Base-by-base conservation (phyloP, 352 stramenopile species). In the Peronospora destructor region DNA sequence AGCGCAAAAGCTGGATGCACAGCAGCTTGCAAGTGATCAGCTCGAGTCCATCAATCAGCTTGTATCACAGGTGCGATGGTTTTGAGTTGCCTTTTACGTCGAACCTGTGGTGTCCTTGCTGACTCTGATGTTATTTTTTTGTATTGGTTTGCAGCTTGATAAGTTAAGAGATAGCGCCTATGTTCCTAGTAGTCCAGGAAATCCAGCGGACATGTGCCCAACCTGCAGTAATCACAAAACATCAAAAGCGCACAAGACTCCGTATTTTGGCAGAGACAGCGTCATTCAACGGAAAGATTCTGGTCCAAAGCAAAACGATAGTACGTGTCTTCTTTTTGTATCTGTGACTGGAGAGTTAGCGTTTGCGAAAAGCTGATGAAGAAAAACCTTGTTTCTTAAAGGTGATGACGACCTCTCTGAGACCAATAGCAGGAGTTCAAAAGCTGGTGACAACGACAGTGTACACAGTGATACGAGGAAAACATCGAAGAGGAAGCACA, bases 11-110 rank as follows among this genome's bases (percentile, higher is more conserved):
- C 35, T 78, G 40, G 80, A 88, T 42, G 80, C 80, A 7, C 80
- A 91, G 37, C 60, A 86, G 30, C 66, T 87, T 56, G 80, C 79
- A 17, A 83, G 66, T 26, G 80, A 89, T 30, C 80, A 91, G 38
- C 61, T 89, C 13, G 80, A 88, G 55, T 87, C 76, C 6, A 91
- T 91, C 45, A 88, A 91, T 49, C 73, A 87, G 40, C 74, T 91
- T 28, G 80, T 91, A 23, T 68, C 65, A 23, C 76, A 87, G 74
- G 72, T 85, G 56, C 6, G 49, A 7, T 37, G 7, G 13, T 11
- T 53, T 26, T 41, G 34, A 14, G 7, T 39, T 41, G 4, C 7
- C n/a, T n/a, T 39, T 0, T 6, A 26, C 23, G 30, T 2, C 8
- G 17, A 42, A 21, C 4, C 0, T 21, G 17, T 14, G 7, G 13